phyloP scores from a whole-genome alignment of 768 basidiomycete species.

The Solioccasus polychromus region DNA sequence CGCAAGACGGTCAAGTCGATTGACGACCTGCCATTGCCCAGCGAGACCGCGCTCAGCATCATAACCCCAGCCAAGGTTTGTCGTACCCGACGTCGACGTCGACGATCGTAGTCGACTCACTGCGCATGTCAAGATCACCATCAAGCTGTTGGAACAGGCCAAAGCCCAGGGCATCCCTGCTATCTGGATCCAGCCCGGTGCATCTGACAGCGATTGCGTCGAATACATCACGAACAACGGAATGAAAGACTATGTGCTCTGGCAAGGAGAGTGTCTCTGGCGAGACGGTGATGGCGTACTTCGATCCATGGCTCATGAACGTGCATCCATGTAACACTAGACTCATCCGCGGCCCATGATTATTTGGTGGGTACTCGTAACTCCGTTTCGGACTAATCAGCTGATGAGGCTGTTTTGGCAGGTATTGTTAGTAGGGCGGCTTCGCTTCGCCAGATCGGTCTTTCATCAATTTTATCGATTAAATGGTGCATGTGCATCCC shows the following conservation, averaged over 20 bases:
- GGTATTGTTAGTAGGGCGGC: neutral
- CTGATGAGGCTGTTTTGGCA: neutral
- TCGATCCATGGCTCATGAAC: constrained; percentile 20
- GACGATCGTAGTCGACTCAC: neutral
- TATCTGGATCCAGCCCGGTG: constrained; percentile 90
- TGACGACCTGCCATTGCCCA: constrained; percentile 54
- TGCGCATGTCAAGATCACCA: constrained; percentile 56
- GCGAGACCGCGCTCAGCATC: constrained; percentile 71
- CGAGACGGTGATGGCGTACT: constrained; percentile 66
- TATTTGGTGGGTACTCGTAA: neutral
- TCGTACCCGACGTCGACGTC: neutral
- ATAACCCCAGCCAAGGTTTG: constrained; percentile 72
- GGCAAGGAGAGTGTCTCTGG: constrained; percentile 81
- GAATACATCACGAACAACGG: constrained; percentile 64
- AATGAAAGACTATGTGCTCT: constrained; percentile 66
- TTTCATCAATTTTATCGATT: too few species aligned
- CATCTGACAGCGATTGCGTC: constrained; percentile 63
- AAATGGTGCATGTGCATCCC: too few species aligned
- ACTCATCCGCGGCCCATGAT: neutral
- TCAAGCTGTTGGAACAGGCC: constrained; percentile 62
- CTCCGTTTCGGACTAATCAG: neutral
- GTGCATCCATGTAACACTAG: constrained; percentile 15
- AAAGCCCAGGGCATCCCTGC: constrained; percentile 69
- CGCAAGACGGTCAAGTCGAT: constrained; percentile 54
- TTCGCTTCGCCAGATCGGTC: neutral